Evolutionary conservation across 805 yeast species (phyloP), one percentile per base, ranked within the genome.

Genomic region (Yarrowia sp.): DNA sequence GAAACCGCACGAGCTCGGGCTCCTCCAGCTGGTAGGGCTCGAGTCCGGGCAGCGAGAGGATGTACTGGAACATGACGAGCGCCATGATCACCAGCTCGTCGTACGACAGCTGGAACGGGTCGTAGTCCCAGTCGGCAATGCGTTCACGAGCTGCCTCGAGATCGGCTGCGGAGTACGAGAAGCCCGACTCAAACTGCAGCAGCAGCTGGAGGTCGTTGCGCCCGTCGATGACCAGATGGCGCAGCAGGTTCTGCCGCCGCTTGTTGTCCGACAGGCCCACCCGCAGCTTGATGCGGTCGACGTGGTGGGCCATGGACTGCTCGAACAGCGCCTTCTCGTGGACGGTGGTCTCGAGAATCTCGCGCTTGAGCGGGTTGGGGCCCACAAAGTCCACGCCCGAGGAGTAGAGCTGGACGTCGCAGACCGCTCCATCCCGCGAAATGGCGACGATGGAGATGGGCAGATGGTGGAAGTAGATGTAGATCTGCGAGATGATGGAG

Each of bases 1-100:
- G 73, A 66, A 92, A 80, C 19, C 81, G 78, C 42, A 84, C 73
- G 25, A 90, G 74, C 63, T 79, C 77, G 69, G 83, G 82, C 46
- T 78, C 80, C 13, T 71, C 49, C 14, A 72, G 62, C 1, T 59
- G 55, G 22, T 62, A 62, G 65, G 60, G 63, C 10, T 56, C 51
- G 29, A 69, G 39, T 18, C 60, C 68, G 1, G 70, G 69, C 53
- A 22, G 33, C 1, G 42, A 19, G 10, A 42, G 18, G 4, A 38
- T 22, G 33, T 25, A 42, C 41, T 65, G 62, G 27, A 58, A 58
- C 41, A 58, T 58, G 39, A 33, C 42, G 9, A 42, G 41, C 14
- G 62, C 53, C 51, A 41, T 58, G 22, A 42, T n/a, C 10, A 58
- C 42, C n/a, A 58, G 53, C 42, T 58, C 62, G 19, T 44, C 53